Percentiles rank a stretch among this genome's conserved stretches.
phyloP scores from a whole-genome alignment of 345 rosid species.

The Sonneratia alba region DNA sequence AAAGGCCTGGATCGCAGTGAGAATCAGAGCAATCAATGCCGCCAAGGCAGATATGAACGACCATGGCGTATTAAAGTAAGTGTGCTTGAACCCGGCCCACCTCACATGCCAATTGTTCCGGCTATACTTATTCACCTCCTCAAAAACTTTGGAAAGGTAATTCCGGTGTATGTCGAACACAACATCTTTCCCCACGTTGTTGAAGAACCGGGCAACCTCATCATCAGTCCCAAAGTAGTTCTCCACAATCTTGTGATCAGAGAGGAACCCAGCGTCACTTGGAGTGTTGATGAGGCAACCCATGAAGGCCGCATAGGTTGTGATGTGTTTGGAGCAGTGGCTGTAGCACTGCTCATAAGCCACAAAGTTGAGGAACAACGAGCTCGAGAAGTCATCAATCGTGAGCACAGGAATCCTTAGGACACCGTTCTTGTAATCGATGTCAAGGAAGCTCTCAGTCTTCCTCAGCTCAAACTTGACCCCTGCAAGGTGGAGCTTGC shows the following conservation, averaged over 20 bases:
- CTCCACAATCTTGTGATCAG: conserved; percentile 34
- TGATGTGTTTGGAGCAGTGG: conserved; percentile 34
- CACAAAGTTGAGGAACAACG: conserved; percentile 37
- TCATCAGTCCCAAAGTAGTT: conserved; percentile 46
- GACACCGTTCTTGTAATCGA: conserved; percentile 30
- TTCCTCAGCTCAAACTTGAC: conserved; percentile 24
- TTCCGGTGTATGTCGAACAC: conserved; percentile 28
- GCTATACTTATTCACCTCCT: conserved; percentile 40
- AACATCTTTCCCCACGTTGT: conserved; percentile 38
- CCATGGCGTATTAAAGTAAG: conserved; percentile 52
- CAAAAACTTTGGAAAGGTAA: conserved; percentile 30
- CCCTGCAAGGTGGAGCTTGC: conserved; percentile 39
- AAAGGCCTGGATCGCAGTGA: conserved; percentile 37
- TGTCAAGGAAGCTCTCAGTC: conserved; percentile 34
- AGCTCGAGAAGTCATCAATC: conserved; percentile 30
- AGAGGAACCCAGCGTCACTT: conserved; percentile 42
- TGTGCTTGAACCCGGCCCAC: conserved; percentile 45
- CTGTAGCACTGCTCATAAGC: conserved; percentile 46
- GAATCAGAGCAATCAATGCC: conserved; percentile 32
- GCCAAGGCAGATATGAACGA: conserved; percentile 46
- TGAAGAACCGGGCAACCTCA: conserved; percentile 37
- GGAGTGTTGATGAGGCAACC: conserved; percentile 40
- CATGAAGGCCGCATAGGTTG: conserved; percentile 41
- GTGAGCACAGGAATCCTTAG: conserved; percentile 38
- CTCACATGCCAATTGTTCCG: conserved; percentile 34